phyloP scores from a whole-genome alignment of 768 basidiomycete genomes.

The Steccherinum ochraceum region DNA sequence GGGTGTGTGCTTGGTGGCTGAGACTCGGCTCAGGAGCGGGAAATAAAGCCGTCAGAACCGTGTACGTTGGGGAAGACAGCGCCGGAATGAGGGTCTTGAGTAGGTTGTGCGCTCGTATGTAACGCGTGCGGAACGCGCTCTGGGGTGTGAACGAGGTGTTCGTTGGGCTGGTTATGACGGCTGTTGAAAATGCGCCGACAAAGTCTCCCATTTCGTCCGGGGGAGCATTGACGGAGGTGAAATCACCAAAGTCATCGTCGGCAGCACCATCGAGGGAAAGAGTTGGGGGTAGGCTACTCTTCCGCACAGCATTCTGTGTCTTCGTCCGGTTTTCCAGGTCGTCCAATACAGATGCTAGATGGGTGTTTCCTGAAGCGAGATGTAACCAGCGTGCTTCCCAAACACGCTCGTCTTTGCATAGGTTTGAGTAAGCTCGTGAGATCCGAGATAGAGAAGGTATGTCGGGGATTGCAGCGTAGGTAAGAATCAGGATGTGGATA shows the following conservation, averaged over 20 bases:
- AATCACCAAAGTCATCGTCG: slow-evolving; percentile 90
- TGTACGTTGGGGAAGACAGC: slow-evolving; percentile 58
- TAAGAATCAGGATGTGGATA: slow-evolving; percentile 68
- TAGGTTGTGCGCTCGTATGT: slow-evolving; percentile 57
- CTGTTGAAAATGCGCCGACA: slow-evolving; percentile 28
- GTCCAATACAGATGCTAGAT: slow-evolving; percentile 46
- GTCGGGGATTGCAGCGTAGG: slow-evolving; percentile 73
- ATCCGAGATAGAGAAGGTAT: slow-evolving; percentile 67
- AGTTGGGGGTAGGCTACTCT: slow-evolving; percentile 50
- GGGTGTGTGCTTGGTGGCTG: slow-evolving; percentile 53
- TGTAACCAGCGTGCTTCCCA: slow-evolving; percentile 75
- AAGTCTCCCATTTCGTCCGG: slow-evolving; percentile 45
- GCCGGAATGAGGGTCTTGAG: slow-evolving; percentile 54
- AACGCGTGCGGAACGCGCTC: slow-evolving; percentile 45
- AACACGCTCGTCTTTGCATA: slow-evolving; percentile 64
- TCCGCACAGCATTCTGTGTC: slow-evolving; percentile 30
- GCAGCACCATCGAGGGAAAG: slow-evolving; percentile 46
- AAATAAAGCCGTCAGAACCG: slow-evolving; percentile 41
- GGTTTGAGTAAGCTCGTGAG: slow-evolving; percentile 54
- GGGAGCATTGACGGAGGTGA: slow-evolving; percentile 39
- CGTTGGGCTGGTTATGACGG: slow-evolving; percentile 28
- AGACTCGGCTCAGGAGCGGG: slow-evolving; percentile 29
- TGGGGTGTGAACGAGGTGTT: slow-evolving; percentile 25
- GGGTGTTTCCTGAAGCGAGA: slow-evolving; percentile 43
- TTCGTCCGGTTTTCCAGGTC: slow-evolving; percentile 46